phyloP scores from a whole-genome alignment of 441 rosid species.

The Biscutella laevigata region DNA sequence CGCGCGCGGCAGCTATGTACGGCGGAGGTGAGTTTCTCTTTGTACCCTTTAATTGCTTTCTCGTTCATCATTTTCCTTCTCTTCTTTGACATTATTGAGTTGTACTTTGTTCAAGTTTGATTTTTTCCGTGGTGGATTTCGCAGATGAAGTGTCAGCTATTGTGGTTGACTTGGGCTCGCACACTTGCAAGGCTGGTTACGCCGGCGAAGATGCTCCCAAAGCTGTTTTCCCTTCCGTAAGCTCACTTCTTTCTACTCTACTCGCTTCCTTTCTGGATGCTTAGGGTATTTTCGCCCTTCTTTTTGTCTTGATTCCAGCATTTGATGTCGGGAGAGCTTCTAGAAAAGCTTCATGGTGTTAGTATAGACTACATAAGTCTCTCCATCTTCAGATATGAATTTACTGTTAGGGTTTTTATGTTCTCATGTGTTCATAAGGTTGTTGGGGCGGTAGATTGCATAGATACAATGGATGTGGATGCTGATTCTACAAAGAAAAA shows the following conservation, averaged over 20 bases:
- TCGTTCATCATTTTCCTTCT: too few species aligned
- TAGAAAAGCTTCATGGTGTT: not conserved
- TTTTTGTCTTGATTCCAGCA: slow-evolving; percentile 3
- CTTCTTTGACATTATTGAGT: not conserved
- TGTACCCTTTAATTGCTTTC: slow-evolving; percentile 10
- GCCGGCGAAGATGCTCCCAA: slow-evolving; percentile 99
- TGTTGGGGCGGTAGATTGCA: slow-evolving; percentile 76
- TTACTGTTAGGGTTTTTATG: slow-evolving; percentile 10
- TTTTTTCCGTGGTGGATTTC: not conserved
- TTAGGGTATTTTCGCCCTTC: too few species aligned
- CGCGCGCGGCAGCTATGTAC: slow-evolving; percentile 48
- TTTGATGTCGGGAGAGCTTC: not conserved
- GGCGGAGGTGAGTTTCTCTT: slow-evolving; percentile 73
- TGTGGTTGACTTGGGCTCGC: slow-evolving; percentile 87
- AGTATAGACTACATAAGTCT: slow-evolving; percentile 2
- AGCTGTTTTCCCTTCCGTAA: slow-evolving; percentile 96
- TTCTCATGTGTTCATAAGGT: slow-evolving; percentile 48
- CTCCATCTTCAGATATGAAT: not conserved
- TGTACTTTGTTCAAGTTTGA: not conserved
- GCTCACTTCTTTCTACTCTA: too few species aligned
- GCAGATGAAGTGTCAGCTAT: slow-evolving; percentile 99
- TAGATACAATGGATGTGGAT: slow-evolving; percentile 65
- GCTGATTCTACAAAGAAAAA: slow-evolving; percentile 33
- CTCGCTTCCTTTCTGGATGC: too few species aligned
- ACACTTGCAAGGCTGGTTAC: slow-evolving; percentile 98